A percentile compares a stretch with the other conserved stretches of the same genome.
These are phyloP conservation scores for Calocybe cyanea DNA, from an alignment of 768 basidiomycete species.

Conservation along the genomic window DNA sequence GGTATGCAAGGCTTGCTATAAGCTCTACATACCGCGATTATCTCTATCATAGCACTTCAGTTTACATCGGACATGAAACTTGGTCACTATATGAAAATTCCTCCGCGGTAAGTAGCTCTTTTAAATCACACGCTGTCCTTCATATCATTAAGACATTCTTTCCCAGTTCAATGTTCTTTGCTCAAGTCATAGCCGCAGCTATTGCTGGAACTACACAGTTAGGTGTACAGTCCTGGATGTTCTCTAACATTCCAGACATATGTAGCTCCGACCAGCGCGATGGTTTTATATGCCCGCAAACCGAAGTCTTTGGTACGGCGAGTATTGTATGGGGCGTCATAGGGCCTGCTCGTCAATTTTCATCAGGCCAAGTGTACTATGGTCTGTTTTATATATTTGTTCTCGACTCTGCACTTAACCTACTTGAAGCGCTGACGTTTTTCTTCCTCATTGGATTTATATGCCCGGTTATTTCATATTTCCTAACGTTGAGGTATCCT, in stretches of 20 bases:
- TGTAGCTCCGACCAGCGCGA: constrained; percentile 51
- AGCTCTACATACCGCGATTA: neutral
- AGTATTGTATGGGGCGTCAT: constrained; percentile 82
- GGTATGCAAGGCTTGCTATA: constrained; percentile 16
- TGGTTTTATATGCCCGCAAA: constrained; percentile 67
- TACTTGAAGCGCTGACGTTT: constrained; percentile 43
- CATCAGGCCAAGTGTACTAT: constrained; percentile 57
- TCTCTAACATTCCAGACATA: constrained; percentile 61
- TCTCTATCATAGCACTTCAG: constrained; percentile 40
- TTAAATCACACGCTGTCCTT: neutral
- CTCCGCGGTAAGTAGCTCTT: constrained; percentile 41
- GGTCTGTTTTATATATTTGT: constrained; percentile 20
- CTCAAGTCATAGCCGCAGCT: constrained; percentile 62
- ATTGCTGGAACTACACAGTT: constrained; percentile 73
- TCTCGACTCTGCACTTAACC: neutral
- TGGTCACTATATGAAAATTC: no score
- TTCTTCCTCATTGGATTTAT: constrained; percentile 79
- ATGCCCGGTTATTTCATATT: constrained; percentile 52
- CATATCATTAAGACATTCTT: neutral
- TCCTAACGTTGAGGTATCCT: constrained; percentile 57
- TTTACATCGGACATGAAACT: constrained; percentile 74
- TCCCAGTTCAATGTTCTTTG: constrained; percentile 57
- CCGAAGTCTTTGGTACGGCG: constrained; percentile 75
- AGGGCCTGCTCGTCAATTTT: constrained; percentile 72
- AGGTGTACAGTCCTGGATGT: constrained; percentile 77